These are phyloP conservation scores for Scytalidium lignicola DNA, from an alignment of 2,329 filamentous ascomycete genomes.

Conservation along the genomic window DNA sequence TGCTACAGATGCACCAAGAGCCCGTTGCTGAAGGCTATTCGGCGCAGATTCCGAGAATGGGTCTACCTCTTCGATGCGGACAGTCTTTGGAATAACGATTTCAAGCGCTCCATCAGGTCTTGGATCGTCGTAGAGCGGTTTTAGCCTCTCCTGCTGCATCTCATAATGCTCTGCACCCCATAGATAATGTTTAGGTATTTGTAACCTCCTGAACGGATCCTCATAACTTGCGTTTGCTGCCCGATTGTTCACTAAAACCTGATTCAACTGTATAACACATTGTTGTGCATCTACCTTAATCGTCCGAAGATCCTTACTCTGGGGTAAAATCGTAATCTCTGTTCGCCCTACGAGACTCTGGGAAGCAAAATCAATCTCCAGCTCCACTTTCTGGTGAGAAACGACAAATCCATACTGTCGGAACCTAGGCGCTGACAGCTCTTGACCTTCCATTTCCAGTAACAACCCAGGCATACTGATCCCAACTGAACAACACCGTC, in stretches of 20 bases:
- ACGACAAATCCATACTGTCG: conserved; percentile 42
- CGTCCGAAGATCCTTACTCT: conserved; percentile 50
- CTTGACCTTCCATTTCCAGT: conserved; percentile 15
- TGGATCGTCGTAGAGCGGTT: conserved; percentile 20
- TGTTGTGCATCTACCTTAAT: conserved; percentile 59
- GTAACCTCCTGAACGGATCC: conserved; percentile 64
- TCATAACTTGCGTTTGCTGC: conserved; percentile 28
- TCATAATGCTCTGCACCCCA: conserved; percentile 71
- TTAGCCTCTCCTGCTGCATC: conserved; percentile 63
- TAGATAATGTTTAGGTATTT: conserved; percentile 55
- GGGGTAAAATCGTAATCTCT: conserved; percentile 66
- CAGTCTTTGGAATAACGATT: conserved; percentile 52
- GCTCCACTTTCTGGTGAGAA: conserved; percentile 78
- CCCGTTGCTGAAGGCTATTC: conserved; percentile 36
- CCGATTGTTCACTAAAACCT: conserved; percentile 44
- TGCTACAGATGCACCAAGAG: conserved; percentile 19
- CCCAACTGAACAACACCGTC: conserved; percentile 1
- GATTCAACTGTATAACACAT: conserved; percentile 50
- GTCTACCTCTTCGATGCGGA: conserved; percentile 58
- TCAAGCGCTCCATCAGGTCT: conserved; percentile 51
- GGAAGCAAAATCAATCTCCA: conserved; percentile 81
- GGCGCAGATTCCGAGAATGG: conserved; percentile 44
- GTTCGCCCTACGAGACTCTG: conserved; percentile 72
- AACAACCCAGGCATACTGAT: conserved; percentile 21
- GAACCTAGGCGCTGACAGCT: conserved; percentile 5